Evolutionary conservation across 495 filamentous ascomycete species (phyloP).

Genomic region (Xylaria palmicola): DNA sequence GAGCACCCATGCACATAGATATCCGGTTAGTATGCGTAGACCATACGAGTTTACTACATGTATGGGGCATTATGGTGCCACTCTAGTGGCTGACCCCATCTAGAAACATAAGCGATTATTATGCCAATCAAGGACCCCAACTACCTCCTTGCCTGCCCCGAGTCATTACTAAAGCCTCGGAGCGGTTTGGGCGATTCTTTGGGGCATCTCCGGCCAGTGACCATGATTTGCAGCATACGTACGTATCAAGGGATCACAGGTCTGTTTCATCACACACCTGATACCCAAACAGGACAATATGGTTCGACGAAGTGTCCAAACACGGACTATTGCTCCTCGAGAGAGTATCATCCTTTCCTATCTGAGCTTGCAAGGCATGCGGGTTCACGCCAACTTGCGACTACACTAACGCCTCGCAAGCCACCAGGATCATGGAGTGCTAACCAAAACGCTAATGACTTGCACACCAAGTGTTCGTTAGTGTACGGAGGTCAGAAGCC

Average conservation of each 20-base stretch:
- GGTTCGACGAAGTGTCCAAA: neutral
- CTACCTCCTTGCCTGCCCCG: neutral
- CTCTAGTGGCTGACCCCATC: conserved; percentile 3
- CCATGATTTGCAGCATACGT: conserved; percentile 3
- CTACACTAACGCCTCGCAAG: neutral
- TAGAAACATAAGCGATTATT: neutral
- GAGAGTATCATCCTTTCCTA: neutral
- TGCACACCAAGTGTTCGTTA: neutral
- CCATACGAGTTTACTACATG: neutral
- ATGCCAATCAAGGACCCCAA: neutral
- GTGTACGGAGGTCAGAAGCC: neutral
- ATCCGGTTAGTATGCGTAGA: conserved; percentile 2
- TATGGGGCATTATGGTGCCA: conserved; percentile 3
- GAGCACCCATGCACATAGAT: neutral
- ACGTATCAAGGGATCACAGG: neutral
- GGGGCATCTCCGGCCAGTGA: neutral
- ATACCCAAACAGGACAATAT: neutral
- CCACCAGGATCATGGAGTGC: neutral
- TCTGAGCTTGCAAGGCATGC: conserved; percentile 1
- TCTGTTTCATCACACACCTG: neutral
- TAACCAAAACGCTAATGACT: neutral
- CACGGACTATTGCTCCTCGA: neutral
- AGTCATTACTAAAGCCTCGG: neutral
- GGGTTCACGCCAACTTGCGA: conserved; percentile 7
- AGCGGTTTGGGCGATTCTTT: neutral